Conservation (phyloP, 768 basidiomycete genomes). For the Pulveroboletus sp. region DNA sequence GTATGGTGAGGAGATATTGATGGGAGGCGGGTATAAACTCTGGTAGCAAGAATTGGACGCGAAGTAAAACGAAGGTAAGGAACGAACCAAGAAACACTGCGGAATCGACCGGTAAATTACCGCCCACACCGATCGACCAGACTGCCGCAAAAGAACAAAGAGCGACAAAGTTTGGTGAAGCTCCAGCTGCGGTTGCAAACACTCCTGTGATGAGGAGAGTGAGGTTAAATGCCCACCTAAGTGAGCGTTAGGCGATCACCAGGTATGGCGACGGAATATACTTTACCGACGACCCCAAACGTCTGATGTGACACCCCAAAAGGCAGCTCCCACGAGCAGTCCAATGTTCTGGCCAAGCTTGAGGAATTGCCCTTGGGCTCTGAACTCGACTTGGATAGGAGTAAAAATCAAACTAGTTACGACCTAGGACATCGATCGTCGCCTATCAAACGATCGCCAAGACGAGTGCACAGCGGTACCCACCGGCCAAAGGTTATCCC, state of each 20-base stretch:
- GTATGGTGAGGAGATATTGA: conserved; percentile 69
- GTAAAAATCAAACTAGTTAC: conserved; percentile 63
- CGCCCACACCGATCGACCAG: conserved; percentile 67
- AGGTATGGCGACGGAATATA: not conserved
- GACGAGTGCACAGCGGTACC: conserved; percentile 15
- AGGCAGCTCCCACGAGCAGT: conserved; percentile 60
- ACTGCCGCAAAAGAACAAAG: conserved; percentile 50
- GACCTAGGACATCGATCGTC: conserved; percentile 34
- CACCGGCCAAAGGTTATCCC: conserved; percentile 74
- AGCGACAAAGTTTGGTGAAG: conserved; percentile 47
- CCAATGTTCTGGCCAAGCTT: conserved; percentile 71
- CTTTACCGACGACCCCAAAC: conserved; percentile 63
- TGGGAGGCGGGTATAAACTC: conserved; percentile 70
- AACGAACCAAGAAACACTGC: conserved; percentile 65
- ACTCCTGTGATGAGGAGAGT: conserved; percentile 64
- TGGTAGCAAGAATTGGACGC: conserved; percentile 16
- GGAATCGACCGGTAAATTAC: conserved; percentile 71
- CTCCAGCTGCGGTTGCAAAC: conserved; percentile 62
- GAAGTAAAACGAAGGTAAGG: not conserved
- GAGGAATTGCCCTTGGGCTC: conserved; percentile 54
- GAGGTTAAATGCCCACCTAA: conserved; percentile 62
- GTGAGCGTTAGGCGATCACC: conserved; percentile 5
- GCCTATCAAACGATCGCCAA: not conserved
- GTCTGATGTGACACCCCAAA: conserved; percentile 67
- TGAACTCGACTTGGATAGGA: conserved; percentile 63